Percentiles rank a stretch among this genome's conserved stretches.
phyloP scores from a whole-genome alignment of 2,329 filamentous ascomycete genomes.

The Penicillium sp. region DNA sequence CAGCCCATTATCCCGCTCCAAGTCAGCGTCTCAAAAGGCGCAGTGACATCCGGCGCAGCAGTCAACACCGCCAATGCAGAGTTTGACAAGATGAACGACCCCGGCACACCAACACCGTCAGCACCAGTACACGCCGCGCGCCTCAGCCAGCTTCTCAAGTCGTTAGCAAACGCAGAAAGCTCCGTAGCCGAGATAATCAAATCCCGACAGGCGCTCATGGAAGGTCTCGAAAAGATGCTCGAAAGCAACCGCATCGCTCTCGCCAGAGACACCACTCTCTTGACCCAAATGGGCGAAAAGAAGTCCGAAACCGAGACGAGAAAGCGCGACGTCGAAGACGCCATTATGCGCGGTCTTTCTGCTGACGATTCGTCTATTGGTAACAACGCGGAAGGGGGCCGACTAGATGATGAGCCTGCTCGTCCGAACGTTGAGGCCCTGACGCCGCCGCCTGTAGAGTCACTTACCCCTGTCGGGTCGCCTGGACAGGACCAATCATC shows the following conservation, averaged over 20 bases:
- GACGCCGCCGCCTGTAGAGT: constrained; percentile 69
- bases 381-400: constrained; percentile 26
- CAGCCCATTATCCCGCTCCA: constrained; percentile 70
- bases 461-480: constrained; percentile 50
- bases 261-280: constrained; percentile 63
- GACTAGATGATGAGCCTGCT: constrained; percentile 24
- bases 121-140: constrained; percentile 89
- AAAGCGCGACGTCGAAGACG: constrained; percentile 84
- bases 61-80: constrained; percentile 71
- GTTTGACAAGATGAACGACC: constrained; percentile 77
- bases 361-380: constrained; percentile 51
- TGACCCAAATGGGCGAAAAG: constrained; percentile 61
- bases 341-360: constrained; percentile 79
- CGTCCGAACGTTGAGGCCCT: constrained; percentile 81
- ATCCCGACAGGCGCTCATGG: constrained; percentile 71
- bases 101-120: constrained; percentile 64
- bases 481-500: constrained; percentile 31
- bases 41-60: constrained; percentile 62
- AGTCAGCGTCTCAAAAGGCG: constrained; percentile 68
- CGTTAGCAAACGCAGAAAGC: constrained; percentile 79
- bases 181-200: constrained; percentile 88
- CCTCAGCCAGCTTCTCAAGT: constrained; percentile 84
- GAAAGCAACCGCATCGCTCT: constrained; percentile 68
- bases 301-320: constrained; percentile 72
- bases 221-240: constrained; percentile 77